Conservation (phyloP, 1,284 basidiomycete species). For the Rhodotorula sp. region DNA sequence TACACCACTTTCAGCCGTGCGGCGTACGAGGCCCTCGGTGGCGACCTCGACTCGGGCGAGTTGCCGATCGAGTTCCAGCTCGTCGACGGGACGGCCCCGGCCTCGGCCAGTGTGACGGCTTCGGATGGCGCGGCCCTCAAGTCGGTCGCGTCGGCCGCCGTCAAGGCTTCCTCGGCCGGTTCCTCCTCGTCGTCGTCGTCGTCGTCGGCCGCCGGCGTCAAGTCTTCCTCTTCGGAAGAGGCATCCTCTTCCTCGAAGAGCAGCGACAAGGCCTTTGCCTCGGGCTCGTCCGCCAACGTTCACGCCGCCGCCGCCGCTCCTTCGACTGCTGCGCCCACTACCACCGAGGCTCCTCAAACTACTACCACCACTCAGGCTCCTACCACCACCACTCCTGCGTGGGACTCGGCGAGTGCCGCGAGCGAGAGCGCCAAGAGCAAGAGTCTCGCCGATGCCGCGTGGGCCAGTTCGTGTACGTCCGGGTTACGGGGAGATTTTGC, state of each 20-base stretch:
- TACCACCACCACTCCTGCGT: neutral
- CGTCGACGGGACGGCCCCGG: slow-evolving; percentile 9
- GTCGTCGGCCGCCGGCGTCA: neutral
- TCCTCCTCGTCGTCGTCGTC: neutral
- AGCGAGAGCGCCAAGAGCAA: neutral
- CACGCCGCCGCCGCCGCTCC: neutral
- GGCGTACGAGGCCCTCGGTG: slow-evolving; percentile 27
- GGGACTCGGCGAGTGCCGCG: slow-evolving; percentile 2
- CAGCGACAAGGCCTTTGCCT: neutral
- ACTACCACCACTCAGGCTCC: slow-evolving; percentile 3
- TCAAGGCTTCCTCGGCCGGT: slow-evolving; percentile 9
- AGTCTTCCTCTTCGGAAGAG: too few species aligned
- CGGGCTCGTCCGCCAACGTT: slow-evolving; percentile 4
- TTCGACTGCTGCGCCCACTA: neutral
- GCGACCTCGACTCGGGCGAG: slow-evolving; percentile 25
- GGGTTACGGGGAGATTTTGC: too few species aligned
- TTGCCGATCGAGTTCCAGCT: slow-evolving; percentile 23
- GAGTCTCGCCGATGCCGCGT: slow-evolving; percentile 5
- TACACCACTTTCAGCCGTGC: slow-evolving; percentile 24
- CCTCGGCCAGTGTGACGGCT: neutral
- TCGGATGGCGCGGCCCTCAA: slow-evolving; percentile 8
- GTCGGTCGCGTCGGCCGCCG: slow-evolving; percentile 1
- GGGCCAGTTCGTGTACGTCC: slow-evolving; percentile 8
- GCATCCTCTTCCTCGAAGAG: neutral
- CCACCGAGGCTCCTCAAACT: neutral